A percentile compares a stretch with the other conserved stretches of the same genome.
Conservation (phyloP, 306 rosid genomes). For the Prunus campanulata region DNA sequence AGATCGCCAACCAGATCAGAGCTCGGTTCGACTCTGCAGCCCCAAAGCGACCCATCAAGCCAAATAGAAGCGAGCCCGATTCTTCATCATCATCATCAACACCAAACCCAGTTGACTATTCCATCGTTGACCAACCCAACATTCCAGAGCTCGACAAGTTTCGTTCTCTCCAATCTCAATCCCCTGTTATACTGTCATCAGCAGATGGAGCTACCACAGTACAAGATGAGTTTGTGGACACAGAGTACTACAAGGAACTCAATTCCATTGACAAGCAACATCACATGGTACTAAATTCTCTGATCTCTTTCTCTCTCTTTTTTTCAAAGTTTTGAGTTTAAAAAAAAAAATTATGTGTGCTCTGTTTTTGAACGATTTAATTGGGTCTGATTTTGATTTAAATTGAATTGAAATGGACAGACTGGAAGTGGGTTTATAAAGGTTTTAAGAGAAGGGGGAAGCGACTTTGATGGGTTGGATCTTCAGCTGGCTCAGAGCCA, state of each 20-base stretch:
- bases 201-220: slow-evolving; percentile 20
- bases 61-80: slow-evolving; percentile 70
- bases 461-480: slow-evolving; percentile 12
- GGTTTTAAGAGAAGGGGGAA: slow-evolving; percentile 29
- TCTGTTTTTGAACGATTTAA: not conserved
- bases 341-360: not conserved
- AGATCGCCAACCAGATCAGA: slow-evolving; percentile 50
- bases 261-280: slow-evolving; percentile 59
- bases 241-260: slow-evolving; percentile 56
- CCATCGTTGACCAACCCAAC: not conserved
- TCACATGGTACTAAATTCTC: slow-evolving; percentile 44
- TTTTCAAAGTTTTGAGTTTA: not conserved
- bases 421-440: slow-evolving; percentile 74
- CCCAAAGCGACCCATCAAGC: slow-evolving; percentile 62
- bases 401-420: slow-evolving; percentile 28
- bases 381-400: not conserved
- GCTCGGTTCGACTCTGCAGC: slow-evolving; percentile 57
- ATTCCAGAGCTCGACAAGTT: slow-evolving; percentile 64
- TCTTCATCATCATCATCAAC: not conserved
- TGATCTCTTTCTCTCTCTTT: not conserved
- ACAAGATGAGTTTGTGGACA: slow-evolving; percentile 66
- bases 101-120: slow-evolving; percentile 6
- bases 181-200: slow-evolving; percentile 35
- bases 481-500: slow-evolving; percentile 20
- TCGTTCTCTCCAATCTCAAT: slow-evolving; percentile 49